Evolutionary conservation across 257 asterid genomes (phyloP).

Genomic region (Thymus quinquecostatus): DNA sequence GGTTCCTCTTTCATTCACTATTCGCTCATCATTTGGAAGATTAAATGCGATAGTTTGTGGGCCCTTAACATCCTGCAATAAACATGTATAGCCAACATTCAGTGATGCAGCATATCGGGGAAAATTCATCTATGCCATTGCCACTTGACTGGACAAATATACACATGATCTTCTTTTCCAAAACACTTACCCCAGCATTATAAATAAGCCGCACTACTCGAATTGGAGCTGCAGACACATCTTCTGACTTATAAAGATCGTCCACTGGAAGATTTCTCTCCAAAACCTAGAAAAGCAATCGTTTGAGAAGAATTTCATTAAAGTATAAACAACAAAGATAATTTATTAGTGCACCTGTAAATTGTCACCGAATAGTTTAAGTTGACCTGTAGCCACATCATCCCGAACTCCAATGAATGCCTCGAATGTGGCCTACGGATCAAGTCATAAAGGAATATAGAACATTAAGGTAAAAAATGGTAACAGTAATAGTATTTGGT

Average conservation of each 20-base stretch:
- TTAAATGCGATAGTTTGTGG: conserved; percentile 98
- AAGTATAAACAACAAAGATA: conserved; percentile 27
- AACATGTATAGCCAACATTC: conserved; percentile 13
- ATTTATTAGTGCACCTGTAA: conserved; percentile 66
- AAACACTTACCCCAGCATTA: conserved; percentile 80
- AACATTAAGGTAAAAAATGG: conserved; percentile 5
- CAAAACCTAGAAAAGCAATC: conserved; percentile 57
- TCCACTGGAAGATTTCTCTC: conserved; percentile 96
- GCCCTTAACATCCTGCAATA: conserved; percentile 88
- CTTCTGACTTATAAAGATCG: conserved; percentile 70
- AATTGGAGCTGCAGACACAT: conserved; percentile 89
- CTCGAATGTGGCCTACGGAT: conserved; percentile 87
- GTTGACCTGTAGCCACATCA: conserved; percentile 88
- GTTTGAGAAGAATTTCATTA: conserved; percentile 26
- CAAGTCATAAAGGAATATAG: conserved; percentile 28
- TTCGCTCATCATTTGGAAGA: conserved; percentile 95
- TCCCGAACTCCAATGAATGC: conserved; percentile 90
- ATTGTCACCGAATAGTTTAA: conserved; percentile 83
- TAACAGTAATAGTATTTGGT: not conserved
- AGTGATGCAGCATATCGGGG: not conserved
- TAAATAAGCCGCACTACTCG: conserved; percentile 86
- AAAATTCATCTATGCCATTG: not conserved
- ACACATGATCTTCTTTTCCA: not conserved
- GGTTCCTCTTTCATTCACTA: conserved; percentile 91
- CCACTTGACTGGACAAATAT: conserved; percentile 4